Percentiles rank a stretch among this genome's conserved stretches.
Conservation (phyloP, 2,329 filamentous ascomycete genomes). For the Penicillium thymicola region DNA sequence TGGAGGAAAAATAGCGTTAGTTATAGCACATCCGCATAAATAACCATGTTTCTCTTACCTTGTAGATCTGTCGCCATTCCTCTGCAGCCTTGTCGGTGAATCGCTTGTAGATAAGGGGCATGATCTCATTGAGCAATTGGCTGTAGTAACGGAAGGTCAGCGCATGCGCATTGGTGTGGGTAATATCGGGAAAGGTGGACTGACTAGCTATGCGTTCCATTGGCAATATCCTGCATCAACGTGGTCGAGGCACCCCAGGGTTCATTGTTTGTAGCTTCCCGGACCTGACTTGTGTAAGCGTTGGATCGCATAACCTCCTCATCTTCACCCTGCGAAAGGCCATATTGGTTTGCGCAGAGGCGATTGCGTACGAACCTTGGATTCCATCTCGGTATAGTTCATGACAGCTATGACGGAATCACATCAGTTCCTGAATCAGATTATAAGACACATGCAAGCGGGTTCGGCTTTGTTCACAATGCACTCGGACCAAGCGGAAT, state of each 20-base stretch:
- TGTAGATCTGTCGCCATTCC: constrained; percentile 99
- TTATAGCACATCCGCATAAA: background rate
- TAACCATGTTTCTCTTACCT: constrained; percentile 51
- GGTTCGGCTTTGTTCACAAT: background rate
- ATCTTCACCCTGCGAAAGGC: background rate
- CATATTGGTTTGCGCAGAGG: constrained; percentile 7
- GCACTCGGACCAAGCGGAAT: background rate
- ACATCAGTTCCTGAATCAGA: constrained; percentile 12
- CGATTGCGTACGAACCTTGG: constrained; percentile 49
- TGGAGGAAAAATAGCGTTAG: background rate
- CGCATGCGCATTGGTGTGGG: constrained; percentile 10
- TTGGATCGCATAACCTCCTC: background rate
- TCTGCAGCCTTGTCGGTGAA: constrained; percentile 98
- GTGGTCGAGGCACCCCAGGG: constrained; percentile 87
- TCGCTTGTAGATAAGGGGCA: constrained; percentile 99
- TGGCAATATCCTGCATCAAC: constrained; percentile 96
- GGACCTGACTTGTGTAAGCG: constrained; percentile 59
- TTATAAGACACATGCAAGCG: constrained; percentile 1
- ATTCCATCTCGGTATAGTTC: constrained; percentile 96
- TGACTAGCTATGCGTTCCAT: constrained; percentile 96
- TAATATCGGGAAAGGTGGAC: constrained; percentile 34
- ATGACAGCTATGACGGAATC: constrained; percentile 68
- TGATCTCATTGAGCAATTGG: constrained; percentile 96
- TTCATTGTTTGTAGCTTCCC: constrained; percentile 98
- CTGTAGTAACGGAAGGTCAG: constrained; percentile 47